phyloP scores from a whole-genome alignment of 192 early-diverging fungal genomes.

The Coemansia sp. region DNA sequence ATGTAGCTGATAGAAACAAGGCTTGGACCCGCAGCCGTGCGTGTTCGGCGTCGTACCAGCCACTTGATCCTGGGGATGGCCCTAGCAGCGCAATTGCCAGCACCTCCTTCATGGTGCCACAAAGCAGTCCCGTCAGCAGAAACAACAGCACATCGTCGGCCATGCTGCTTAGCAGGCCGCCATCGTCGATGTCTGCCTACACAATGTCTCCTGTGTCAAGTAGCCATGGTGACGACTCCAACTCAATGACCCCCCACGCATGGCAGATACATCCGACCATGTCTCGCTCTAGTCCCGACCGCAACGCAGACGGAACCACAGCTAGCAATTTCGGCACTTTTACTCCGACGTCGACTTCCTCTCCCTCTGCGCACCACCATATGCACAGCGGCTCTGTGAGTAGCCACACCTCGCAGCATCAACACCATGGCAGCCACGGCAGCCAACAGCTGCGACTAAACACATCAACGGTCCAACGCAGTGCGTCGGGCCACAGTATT shows the following conservation, averaged over 20 bases:
- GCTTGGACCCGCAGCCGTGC: slow-evolving; percentile 35
- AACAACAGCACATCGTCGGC: slow-evolving; percentile 16
- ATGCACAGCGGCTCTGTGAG: slow-evolving; percentile 5
- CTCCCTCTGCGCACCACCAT: slow-evolving; percentile 32
- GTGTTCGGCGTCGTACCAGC: slow-evolving; percentile 39
- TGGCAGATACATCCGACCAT: slow-evolving; percentile 31
- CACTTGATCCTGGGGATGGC: slow-evolving; percentile 11
- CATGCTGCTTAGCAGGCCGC: slow-evolving; percentile 26
- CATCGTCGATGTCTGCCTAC: slow-evolving; percentile 49
- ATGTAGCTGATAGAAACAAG: slow-evolving; percentile 23
- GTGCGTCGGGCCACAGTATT: slow-evolving; percentile 48
- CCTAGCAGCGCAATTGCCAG: slow-evolving; percentile 14
- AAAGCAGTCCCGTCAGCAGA: slow-evolving; percentile 13
- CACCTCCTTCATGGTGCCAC: slow-evolving; percentile 7
- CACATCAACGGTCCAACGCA: slow-evolving; percentile 47
- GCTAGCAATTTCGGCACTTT: slow-evolving; percentile 13
- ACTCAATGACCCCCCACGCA: slow-evolving; percentile 10
- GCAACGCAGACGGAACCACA: slow-evolving; percentile 16
- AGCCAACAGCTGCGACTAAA: slow-evolving; percentile 42
- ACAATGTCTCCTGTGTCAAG: slow-evolving; percentile 53
- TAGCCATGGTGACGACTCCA: slow-evolving; percentile 37
- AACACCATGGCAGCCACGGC: slow-evolving; percentile 18
- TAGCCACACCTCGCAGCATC: neutral
- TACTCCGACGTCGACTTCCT: slow-evolving; percentile 50
- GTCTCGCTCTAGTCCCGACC: slow-evolving; percentile 43